These are phyloP conservation scores for Moelleriella libera DNA, from an alignment of 2,329 filamentous ascomycete genomes.

Conservation along the genomic window DNA sequence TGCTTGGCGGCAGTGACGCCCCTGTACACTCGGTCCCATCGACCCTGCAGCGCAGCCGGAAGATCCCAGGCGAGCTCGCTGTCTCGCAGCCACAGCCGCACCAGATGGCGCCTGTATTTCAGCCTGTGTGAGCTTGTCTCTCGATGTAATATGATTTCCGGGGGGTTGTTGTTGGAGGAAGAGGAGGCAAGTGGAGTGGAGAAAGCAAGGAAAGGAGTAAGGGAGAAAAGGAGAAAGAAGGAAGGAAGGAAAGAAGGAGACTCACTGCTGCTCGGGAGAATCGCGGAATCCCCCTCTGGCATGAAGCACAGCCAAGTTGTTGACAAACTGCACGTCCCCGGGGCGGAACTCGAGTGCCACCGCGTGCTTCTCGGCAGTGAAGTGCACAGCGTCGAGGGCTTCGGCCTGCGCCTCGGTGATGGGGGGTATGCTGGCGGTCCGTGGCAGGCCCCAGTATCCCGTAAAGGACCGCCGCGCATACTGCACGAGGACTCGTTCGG, in stretches of 20 bases:
- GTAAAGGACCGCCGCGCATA: slow-evolving; percentile 46
- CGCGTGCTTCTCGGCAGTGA: slow-evolving; percentile 29
- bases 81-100: slow-evolving; percentile 36
- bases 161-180: not conserved
- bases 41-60: slow-evolving; percentile 24
- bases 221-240: no score
- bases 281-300: slow-evolving; percentile 34
- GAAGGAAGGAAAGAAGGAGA: slow-evolving; percentile 1
- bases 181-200: not conserved
- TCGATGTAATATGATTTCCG: no score
- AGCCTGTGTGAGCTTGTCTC: not conserved
- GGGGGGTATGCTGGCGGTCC: slow-evolving; percentile 38
- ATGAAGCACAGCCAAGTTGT: slow-evolving; percentile 41
- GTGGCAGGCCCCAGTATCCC: slow-evolving; percentile 38
- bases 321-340: slow-evolving; percentile 40
- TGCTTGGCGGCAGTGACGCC: slow-evolving; percentile 34
- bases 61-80: slow-evolving; percentile 33
- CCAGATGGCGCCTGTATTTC: slow-evolving; percentile 25
- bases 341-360: slow-evolving; percentile 30
- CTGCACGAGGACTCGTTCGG: slow-evolving; percentile 43
- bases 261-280: slow-evolving; percentile 27
- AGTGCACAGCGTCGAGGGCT: slow-evolving; percentile 36
- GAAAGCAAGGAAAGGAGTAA: no score
- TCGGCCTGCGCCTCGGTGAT: slow-evolving; percentile 39
- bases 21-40: slow-evolving; percentile 40